phyloP scores from a whole-genome alignment of 768 basidiomycete species.

The Coprinopsis cinerea region DNA sequence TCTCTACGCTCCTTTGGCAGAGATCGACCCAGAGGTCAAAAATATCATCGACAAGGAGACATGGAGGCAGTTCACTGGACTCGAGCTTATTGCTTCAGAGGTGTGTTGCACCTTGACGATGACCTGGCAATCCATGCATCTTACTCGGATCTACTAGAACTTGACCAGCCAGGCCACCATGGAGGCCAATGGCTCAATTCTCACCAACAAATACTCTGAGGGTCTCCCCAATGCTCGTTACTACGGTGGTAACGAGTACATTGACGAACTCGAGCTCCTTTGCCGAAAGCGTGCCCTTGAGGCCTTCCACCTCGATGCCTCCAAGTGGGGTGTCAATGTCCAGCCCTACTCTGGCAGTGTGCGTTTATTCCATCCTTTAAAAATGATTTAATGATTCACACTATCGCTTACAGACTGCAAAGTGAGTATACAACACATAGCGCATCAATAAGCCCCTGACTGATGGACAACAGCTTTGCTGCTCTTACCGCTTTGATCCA shows the following conservation, averaged over 20 bases:
- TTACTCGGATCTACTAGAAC: constrained; percentile 51
- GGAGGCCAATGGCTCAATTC: constrained; percentile 97
- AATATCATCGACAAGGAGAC: constrained; percentile 99
- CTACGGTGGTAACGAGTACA: constrained; percentile 97
- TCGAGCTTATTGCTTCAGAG: constrained; percentile 99
- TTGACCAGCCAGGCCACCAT: constrained; percentile 92
- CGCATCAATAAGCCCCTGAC: constrained; percentile 13
- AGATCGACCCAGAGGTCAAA: constrained; percentile 92
- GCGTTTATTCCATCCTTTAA: constrained; percentile 25
- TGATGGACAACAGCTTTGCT: constrained; percentile 65
- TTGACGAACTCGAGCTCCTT: constrained; percentile 92
- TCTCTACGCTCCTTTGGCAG: constrained; percentile 80
- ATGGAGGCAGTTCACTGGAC: constrained; percentile 95
- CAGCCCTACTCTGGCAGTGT: constrained; percentile 96
- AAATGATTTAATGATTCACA: not conserved
- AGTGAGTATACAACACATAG: constrained; percentile 43
- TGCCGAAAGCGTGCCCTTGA: constrained; percentile 93
- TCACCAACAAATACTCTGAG: constrained; percentile 99
- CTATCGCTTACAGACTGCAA: constrained; percentile 59
- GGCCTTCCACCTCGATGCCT: constrained; percentile 92
- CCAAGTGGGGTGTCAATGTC: constrained; percentile 97
- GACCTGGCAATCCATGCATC: not conserved
- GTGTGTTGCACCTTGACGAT: constrained; percentile 37
- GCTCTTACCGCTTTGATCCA: constrained; percentile 93
- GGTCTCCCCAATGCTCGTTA: constrained; percentile 97